These are phyloP conservation scores for Colletotrichum filicis DNA, from an alignment of 2,329 filamentous ascomycete species.

Conservation along the genomic window DNA sequence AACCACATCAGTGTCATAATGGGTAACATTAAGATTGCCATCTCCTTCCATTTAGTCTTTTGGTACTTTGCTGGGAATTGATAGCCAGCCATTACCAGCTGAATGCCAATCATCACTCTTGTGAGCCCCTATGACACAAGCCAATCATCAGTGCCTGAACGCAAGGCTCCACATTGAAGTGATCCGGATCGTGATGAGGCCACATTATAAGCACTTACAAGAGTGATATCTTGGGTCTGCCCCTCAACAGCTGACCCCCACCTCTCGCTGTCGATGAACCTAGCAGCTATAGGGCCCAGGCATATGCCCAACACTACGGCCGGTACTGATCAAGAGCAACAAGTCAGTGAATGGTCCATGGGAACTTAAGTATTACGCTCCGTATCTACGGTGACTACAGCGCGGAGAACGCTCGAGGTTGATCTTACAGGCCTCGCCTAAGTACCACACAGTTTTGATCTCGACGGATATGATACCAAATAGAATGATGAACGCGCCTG, in stretches of 20 bases:
- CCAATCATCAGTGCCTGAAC: neutral
- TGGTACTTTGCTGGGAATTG: conserved; percentile 69
- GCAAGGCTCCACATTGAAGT: no score
- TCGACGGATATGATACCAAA: conserved; percentile 63
- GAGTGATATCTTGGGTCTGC: conserved; percentile 50
- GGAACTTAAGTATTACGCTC: neutral
- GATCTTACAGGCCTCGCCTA: conserved; percentile 63
- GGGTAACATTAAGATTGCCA: conserved; percentile 65
- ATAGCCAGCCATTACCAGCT: conserved; percentile 72
- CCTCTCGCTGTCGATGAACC: conserved; percentile 58
- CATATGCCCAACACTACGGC: conserved; percentile 64
- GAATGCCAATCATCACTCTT: conserved; percentile 71
- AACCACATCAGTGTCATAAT: conserved; percentile 74
- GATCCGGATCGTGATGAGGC: neutral
- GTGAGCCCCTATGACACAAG: conserved; percentile 51
- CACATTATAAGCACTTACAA: conserved; percentile 41
- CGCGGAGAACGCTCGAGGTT: neutral
- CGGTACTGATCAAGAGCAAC: conserved; percentile 53
- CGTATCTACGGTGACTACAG: neutral
- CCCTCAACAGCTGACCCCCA: conserved; percentile 49
- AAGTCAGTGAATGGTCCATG: neutral
- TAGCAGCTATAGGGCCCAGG: conserved; percentile 65
- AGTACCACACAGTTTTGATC: conserved; percentile 63
- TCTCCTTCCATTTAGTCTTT: conserved; percentile 59
- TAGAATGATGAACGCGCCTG: conserved; percentile 58